Evolutionary conservation across 2,329 filamentous ascomycete species (phyloP), one percentile per base, ranked within the genome.

Genomic region (Ophiocordyceps camponoti-leonardi): DNA sequence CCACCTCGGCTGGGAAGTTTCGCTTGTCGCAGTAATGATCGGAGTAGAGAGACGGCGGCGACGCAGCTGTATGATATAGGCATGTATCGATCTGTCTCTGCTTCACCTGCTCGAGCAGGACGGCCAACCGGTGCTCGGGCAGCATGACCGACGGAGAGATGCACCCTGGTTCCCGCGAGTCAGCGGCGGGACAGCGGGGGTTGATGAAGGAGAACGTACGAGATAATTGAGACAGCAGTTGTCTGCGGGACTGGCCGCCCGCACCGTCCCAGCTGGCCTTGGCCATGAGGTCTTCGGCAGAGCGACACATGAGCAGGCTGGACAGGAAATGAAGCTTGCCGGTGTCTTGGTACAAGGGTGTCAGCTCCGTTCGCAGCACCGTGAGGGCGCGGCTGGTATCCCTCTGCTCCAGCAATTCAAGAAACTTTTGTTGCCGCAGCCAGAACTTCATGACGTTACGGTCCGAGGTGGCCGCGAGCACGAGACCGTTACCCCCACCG

Each of bases 111-210:
- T 88, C 73, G 45, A 98, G 67, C 16, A 98, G 68, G 31, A 79
- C 73, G 2, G 86, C 86, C 41, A 98, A 69, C 7, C 92, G 81
- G 60, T 92, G 85, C 57, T 94, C 86, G 1, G 92, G 92, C 46
- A 98, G 83, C 88, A 98, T 96, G 41, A 94, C 85, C 4, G 87
- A 92, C 0, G 92, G 90, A 1, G 92, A 94, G 60, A 98, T 94
- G 47, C 79, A 94, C 68, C 74, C 84, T 90, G 53, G 8, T 12
- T 18, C 39, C 1, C 11, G 6, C 11, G 16, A 4, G 19, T 41
- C 39, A 41, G 39, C 14, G 39, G 19, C 39, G 19, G 39, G 6
- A 23, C 11, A 5, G 39, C 12, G 19, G 8, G 12, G 20, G 22
- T 18, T 4, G 4, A 19, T 19, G 12, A 30, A 22, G 41, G 44